phyloP scores from a whole-genome alignment of 345 rosid species.

The Psidium guajava region DNA sequence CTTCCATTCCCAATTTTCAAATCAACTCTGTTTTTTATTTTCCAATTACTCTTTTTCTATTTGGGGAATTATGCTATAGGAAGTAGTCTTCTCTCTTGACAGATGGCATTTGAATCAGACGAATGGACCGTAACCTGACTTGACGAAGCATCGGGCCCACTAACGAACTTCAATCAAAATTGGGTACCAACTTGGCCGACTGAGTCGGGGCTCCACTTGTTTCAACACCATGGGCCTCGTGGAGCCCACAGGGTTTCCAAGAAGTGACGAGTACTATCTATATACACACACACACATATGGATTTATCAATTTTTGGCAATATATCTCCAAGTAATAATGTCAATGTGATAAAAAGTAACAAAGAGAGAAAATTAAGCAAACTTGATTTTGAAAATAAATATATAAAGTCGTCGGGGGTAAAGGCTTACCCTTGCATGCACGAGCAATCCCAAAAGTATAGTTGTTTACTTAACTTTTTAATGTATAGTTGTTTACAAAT shows the following conservation, averaged over 20 bases:
- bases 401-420: neutral
- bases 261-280: neutral
- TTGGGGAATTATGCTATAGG: neutral
- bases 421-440: neutral
- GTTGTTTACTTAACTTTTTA: neutral
- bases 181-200: neutral
- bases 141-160: neutral
- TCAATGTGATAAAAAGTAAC: neutral
- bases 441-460: too few species aligned
- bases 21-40: too few species aligned
- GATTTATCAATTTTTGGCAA: neutral
- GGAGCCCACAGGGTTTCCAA: neutral
- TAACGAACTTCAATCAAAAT: neutral
- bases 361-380: neutral
- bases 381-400: neutral
- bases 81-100: neutral
- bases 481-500: neutral
- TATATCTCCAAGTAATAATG: neutral
- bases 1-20: too few species aligned
- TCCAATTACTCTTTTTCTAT: neutral
- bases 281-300: neutral
- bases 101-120: neutral
- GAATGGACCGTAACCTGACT: neutral
- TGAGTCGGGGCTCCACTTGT: neutral
- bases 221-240: neutral